Evolutionary conservation across 768 basidiomycete species (phyloP).

Genomic region (Kwoniella botswanensis): DNA sequence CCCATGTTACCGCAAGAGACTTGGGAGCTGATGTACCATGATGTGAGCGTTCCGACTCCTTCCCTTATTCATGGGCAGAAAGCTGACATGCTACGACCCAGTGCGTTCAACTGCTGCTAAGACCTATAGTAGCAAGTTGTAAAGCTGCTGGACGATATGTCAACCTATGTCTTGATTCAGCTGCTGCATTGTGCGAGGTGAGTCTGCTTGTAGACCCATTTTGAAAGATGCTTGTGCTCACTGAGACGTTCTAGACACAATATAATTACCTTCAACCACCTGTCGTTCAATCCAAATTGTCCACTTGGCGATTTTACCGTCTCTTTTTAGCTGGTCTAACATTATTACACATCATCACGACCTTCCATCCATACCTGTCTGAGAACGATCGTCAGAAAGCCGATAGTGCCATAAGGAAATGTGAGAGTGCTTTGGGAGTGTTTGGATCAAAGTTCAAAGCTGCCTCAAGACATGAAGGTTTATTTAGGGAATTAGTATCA

Average conservation of each 20-base stretch:
- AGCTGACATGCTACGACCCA: not conserved
- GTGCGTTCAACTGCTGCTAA: conserved; percentile 43
- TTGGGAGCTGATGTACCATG: conserved; percentile 44
- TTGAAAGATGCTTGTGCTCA: too few relatives aligned
- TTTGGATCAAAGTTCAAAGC: conserved; percentile 18
- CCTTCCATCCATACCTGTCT: conserved; percentile 9
- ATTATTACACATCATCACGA: conserved; percentile 32
- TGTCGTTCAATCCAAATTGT: conserved; percentile 18
- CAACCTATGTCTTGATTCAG: conserved; percentile 36
- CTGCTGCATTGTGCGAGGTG: conserved; percentile 40
- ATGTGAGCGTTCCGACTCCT: conserved; percentile 20
- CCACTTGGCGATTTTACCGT: conserved; percentile 39
- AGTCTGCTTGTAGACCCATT: too few relatives aligned
- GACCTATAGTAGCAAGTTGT: conserved; percentile 36
- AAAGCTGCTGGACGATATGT: conserved; percentile 28
- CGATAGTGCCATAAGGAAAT: conserved; percentile 26
- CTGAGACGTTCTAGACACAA: conserved; percentile 13
- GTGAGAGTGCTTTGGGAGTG: conserved; percentile 21
- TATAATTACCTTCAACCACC: conserved; percentile 19
- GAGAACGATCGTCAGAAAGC: conserved; percentile 25
- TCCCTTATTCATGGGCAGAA: too few relatives aligned
- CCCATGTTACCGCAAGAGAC: conserved; percentile 29
- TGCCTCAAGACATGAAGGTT: conserved; percentile 20
- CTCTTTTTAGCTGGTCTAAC: conserved; percentile 46
- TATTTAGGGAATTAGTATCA: conserved; percentile 28